phyloP scores from a whole-genome alignment of 1,139 yeast genomes.

The Candida gigantensis region DNA sequence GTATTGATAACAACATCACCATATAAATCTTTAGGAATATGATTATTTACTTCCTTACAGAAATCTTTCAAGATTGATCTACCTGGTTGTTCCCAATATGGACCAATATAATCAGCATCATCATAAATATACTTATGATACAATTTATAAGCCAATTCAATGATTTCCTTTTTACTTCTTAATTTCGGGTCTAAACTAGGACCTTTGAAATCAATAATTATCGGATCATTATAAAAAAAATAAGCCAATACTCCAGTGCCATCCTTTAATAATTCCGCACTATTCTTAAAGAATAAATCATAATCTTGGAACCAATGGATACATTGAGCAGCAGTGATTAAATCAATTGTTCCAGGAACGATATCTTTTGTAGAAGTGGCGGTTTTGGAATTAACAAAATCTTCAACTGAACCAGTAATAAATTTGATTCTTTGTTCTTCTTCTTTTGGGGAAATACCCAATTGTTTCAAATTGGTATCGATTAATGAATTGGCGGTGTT shows the following conservation, averaged over 20 bases:
- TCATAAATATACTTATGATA: conserved; percentile 39
- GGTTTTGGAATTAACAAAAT: conserved; percentile 22
- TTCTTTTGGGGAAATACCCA: conserved; percentile 25
- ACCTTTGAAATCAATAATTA: conserved; percentile 29
- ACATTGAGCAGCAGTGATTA: conserved; percentile 49
- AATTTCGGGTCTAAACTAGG: too few species aligned
- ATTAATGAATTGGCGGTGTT: conserved; percentile 34
- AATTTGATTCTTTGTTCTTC: conserved; percentile 31
- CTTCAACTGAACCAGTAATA: conserved; percentile 38
- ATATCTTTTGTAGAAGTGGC: too few species aligned
- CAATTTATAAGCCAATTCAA: conserved; percentile 25
- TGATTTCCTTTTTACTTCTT: conserved; percentile 15
- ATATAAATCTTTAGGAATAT: conserved; percentile 33
- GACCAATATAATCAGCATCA: conserved; percentile 39
- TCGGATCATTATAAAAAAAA: conserved; percentile 47
- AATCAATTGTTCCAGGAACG: conserved; percentile 30
- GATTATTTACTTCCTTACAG: conserved; percentile 29
- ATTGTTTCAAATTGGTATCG: conserved; percentile 17
- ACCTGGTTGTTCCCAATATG: conserved; percentile 51
- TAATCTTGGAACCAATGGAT: conserved; percentile 48
- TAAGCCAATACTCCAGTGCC: conserved; percentile 43
- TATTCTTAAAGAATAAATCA: conserved; percentile 30
- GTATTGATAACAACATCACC: conserved; percentile 28
- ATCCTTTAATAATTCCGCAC: conserved; percentile 31
- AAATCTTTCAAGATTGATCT: conserved; percentile 31